phyloP scores from a whole-genome alignment of 768 basidiomycete species.

The Suillus occidentalis region DNA sequence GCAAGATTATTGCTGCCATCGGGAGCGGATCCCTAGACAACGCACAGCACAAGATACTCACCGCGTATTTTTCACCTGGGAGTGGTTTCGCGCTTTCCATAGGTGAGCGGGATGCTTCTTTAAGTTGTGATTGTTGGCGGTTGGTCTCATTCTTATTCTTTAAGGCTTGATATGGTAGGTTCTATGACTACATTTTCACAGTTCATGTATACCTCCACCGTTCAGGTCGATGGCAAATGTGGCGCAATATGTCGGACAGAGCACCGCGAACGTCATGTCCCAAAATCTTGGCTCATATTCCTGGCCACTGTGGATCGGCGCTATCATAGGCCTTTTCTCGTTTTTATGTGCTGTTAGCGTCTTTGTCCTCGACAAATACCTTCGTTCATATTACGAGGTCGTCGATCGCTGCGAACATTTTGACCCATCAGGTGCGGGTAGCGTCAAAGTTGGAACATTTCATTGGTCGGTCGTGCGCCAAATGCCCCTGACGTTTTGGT shows the following conservation, averaged over 20 bases:
- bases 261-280: constrained; percentile 42
- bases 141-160: background rate
- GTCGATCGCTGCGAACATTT: constrained; percentile 33
- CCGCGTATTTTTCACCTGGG: constrained; percentile 45
- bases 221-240: constrained; percentile 39
- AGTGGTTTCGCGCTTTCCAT: constrained; percentile 41
- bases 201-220: background rate
- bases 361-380: constrained; percentile 38
- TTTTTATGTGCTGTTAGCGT: constrained; percentile 37
- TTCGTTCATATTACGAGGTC: constrained; percentile 35
- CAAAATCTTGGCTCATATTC: constrained; percentile 38
- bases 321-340: constrained; percentile 39
- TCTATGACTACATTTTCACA: background rate
- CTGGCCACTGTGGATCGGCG: constrained; percentile 44
- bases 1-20: constrained; percentile 41
- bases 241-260: constrained; percentile 41
- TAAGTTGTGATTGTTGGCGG: background rate
- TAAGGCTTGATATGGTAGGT: constrained; percentile 35
- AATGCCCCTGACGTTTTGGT: constrained; percentile 42
- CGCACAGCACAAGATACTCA: constrained; percentile 44
- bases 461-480: constrained; percentile 31
- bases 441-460: constrained; percentile 28
- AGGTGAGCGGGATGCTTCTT: constrained; percentile 17
- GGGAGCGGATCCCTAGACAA: constrained; percentile 43
- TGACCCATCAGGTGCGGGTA: constrained; percentile 30